Conservation (phyloP, 345 rosid species). For the Viola odorata region DNA sequence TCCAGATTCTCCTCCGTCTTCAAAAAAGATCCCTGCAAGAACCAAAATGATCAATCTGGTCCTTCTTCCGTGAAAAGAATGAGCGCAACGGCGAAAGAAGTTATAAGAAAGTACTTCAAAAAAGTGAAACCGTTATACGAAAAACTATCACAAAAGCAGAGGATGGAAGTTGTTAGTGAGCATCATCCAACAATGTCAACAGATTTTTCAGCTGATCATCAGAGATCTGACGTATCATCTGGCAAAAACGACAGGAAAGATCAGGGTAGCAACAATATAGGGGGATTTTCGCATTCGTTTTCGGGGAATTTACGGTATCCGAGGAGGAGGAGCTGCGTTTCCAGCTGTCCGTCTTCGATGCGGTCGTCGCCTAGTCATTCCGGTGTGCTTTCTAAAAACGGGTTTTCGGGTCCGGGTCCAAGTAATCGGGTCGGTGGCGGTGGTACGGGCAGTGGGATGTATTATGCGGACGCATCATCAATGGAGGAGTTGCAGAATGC, state of each 20-base stretch:
- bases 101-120: constrained; percentile 73
- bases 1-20: constrained; percentile 83
- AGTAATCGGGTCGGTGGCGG: constrained; percentile 5
- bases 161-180: constrained; percentile 27
- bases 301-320: constrained; percentile 82
- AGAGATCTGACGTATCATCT: constrained; percentile 24
- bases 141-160: constrained; percentile 67
- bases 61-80: constrained; percentile 57
- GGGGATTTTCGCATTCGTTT: constrained; percentile 57
- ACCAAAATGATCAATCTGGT: constrained; percentile 15
- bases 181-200: constrained; percentile 9
- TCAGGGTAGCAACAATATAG: constrained; percentile 2
- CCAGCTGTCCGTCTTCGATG: constrained; percentile 90
- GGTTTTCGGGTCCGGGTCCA: constrained; percentile 15
- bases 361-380: constrained; percentile 90
- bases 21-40: constrained; percentile 55
- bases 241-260: constrained; percentile 25
- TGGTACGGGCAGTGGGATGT: constrained; percentile 15
- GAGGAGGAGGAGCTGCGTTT: constrained; percentile 51
- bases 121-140: constrained; percentile 93
- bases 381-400: constrained; percentile 53
- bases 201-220: constrained; percentile 13
- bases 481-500: constrained; percentile 93
- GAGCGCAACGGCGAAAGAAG: constrained; percentile 79
- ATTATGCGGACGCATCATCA: constrained; percentile 38